Evolutionary conservation across 495 filamentous ascomycete species (phyloP).

Genomic region (Oidiodendron maius): DNA sequence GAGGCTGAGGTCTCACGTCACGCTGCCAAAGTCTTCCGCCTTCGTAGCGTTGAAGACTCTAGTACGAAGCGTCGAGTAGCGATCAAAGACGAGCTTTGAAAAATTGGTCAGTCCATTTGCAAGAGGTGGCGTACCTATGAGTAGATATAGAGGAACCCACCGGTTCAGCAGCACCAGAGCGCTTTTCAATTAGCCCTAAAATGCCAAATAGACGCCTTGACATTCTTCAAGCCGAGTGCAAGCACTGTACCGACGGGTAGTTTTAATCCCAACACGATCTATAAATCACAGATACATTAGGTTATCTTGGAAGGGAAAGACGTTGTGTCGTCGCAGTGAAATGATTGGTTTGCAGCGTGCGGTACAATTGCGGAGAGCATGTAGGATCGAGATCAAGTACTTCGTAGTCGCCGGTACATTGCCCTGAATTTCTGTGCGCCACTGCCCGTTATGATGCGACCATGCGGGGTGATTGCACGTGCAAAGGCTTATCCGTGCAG

Average conservation of each 20-base stretch:
- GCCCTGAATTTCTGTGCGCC: background rate
- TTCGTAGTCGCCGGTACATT: background rate
- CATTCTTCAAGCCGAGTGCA: too few species aligned
- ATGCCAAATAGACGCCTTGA: conserved; percentile 1
- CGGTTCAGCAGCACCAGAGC: background rate
- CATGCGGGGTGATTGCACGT: too few species aligned
- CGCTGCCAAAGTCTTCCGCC: conserved; percentile 34
- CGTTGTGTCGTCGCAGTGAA: too few species aligned
- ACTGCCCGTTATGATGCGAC: too few species aligned
- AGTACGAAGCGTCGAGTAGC: background rate
- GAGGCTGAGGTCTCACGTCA: conserved; percentile 31
- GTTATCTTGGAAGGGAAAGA: too few species aligned
- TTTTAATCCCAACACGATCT: too few species aligned
- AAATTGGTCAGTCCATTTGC: background rate
- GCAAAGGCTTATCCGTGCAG: background rate
- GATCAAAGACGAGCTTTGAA: conserved; percentile 2
- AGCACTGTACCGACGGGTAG: too few species aligned
- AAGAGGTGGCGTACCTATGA: background rate
- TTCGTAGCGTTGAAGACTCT: conserved; percentile 23
- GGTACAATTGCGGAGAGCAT: too few species aligned
- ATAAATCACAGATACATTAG: too few species aligned
- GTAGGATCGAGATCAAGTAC: too few species aligned
- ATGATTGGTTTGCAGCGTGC: too few species aligned
- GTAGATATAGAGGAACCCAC: background rate
- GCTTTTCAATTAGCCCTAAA: background rate